Evolutionary conservation across 2,329 filamentous ascomycete genomes (phyloP), one percentile per base, ranked within the genome.

Genomic region (Xenoacremonium recifei): DNA sequence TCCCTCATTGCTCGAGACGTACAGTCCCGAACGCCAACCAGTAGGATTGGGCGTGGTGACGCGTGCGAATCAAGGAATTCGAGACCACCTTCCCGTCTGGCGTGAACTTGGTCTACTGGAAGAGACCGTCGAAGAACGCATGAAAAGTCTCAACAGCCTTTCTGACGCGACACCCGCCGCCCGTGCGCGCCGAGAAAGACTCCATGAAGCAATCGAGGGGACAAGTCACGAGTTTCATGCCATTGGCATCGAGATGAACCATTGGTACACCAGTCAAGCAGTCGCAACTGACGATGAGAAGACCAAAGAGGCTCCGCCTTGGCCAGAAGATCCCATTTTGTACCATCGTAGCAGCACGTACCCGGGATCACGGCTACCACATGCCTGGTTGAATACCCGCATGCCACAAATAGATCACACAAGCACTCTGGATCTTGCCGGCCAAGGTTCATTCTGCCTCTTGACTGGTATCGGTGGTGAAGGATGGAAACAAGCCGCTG

Each of bases 361-460:
- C 50, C 82, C 82, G 1, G 82, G 82, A 6, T 67, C 68, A 20
- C 67, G 80, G 2, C 60, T 84, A 17, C 82, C 82, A 5, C 82
- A 86, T 58, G 80, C 69, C 1, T 85, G 82, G 82, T 62, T 85
- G 13, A 76, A 80, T 59, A 69, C 67, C 15, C 52, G 64, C 6
- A 52, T 67, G 10, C 72, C 78, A 3, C 6, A 13, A 5, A n/a
- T n/a, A n/a, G 21, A 34, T 11, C 15, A 17, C 9, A 25, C 39
- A 18, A 38, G 35, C 15, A 45, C 39, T 6, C 21, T 38, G 3
- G 43, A 45, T 16, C 17, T 41, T 3, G 43, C 39, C 6, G 43
- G 43, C 30, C 21, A 45, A 13, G 43, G 35, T 10, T 10, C 16
- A 3, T 45, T 45, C 27, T 12, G 17, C 9, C 35, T 45, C 3